phyloP scores from a whole-genome alignment of 2,329 filamentous ascomycete genomes.

The Calonectria henricotiae region DNA sequence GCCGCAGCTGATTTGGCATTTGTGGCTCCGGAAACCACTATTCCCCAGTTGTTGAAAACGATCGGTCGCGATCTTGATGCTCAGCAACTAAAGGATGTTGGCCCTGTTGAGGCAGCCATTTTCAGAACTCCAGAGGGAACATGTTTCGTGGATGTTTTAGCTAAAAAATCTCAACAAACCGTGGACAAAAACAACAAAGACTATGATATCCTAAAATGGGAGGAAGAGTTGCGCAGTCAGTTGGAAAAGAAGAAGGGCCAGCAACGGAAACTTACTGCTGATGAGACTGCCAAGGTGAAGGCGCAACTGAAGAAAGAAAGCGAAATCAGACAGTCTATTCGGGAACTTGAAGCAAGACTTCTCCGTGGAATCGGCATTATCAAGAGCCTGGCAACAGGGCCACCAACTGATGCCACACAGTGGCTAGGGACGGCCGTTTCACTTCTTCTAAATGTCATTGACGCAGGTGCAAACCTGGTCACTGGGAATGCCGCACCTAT shows the following conservation, averaged over 20 bases:
- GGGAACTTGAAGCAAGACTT: constrained; percentile 79
- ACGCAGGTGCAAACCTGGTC: constrained; percentile 85
- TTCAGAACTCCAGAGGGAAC: constrained; percentile 92
- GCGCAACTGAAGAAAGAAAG: constrained; percentile 91
- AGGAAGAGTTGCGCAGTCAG: constrained; percentile 89
- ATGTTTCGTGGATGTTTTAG: constrained; percentile 90
- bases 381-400: constrained; percentile 84
- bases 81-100: constrained; percentile 79
- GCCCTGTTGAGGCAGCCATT: constrained; percentile 92
- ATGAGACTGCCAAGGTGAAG: constrained; percentile 92
- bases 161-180: constrained; percentile 81
- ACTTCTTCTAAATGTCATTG: constrained; percentile 81
- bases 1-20: constrained; percentile 94
- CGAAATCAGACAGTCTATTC: constrained; percentile 82
- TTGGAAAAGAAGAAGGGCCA: constrained; percentile 94
- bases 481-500: constrained; percentile 85
- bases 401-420: constrained; percentile 88
- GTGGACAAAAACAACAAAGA: constrained; percentile 93
- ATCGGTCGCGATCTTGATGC: constrained; percentile 83
- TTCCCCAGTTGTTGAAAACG: constrained; percentile 81
- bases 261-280: constrained; percentile 90
- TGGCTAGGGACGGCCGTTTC: constrained; percentile 91
- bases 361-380: constrained; percentile 90
- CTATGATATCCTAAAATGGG: constrained; percentile 97
- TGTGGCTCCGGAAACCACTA: constrained; percentile 88